These are phyloP conservation scores for Platismatia glauca DNA, from an alignment of 495 filamentous ascomycete genomes.

Conservation along the genomic window DNA sequence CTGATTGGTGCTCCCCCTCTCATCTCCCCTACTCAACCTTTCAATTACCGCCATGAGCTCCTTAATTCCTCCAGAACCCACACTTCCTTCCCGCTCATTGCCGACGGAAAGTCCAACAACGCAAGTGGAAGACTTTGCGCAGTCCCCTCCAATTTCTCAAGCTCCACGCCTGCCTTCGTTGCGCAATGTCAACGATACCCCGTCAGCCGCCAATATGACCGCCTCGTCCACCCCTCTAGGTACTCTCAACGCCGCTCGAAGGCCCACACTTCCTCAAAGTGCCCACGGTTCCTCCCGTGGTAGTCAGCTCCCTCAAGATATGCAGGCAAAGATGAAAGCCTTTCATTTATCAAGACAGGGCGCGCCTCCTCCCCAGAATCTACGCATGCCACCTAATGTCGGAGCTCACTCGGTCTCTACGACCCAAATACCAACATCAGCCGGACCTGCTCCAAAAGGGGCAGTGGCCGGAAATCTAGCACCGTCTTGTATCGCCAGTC, in stretches of 20 bases:
- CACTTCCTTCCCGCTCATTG: background rate
- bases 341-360: constrained; percentile 61
- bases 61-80: constrained; percentile 4
- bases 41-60: constrained; percentile 6
- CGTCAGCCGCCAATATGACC: constrained; percentile 47
- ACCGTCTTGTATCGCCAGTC: constrained; percentile 15
- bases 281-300: constrained; percentile 48
- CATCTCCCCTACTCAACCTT: background rate
- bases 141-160: constrained; percentile 12
- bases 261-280: constrained; percentile 43
- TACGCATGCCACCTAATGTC: constrained; percentile 19
- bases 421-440: constrained; percentile 31
- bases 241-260: constrained; percentile 70
- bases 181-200: constrained; percentile 36
- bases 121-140: constrained; percentile 27
- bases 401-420: constrained; percentile 27
- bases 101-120: background rate
- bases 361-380: constrained; percentile 33
- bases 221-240: constrained; percentile 72
- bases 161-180: constrained; percentile 25
- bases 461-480: constrained; percentile 8
- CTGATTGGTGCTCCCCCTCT: background rate
- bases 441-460: constrained; percentile 18
- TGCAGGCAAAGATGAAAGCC: constrained; percentile 72
- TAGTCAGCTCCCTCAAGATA: constrained; percentile 61